These are phyloP conservation scores for Rubroshorea leprosula DNA, from an alignment of 345 rosid genomes.

Conservation along the genomic window DNA sequence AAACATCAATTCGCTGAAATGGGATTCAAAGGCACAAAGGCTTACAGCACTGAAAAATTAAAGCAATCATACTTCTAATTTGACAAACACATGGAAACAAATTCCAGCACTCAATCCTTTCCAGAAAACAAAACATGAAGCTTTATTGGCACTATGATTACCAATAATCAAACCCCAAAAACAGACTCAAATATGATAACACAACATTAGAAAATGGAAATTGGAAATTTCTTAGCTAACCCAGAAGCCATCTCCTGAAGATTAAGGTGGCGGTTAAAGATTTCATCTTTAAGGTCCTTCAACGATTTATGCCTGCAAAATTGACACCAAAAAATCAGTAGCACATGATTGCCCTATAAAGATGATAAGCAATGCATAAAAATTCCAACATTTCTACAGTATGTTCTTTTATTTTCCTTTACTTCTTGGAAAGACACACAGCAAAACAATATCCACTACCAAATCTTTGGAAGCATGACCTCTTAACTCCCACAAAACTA, in stretches of 20 bases:
- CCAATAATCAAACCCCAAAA: not conserved
- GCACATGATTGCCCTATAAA: slow-evolving; percentile 1
- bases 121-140: not conserved
- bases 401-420: no score
- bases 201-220: not conserved
- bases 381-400: not conserved
- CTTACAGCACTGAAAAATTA: not conserved
- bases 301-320: slow-evolving; percentile 68
- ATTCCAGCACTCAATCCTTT: not conserved
- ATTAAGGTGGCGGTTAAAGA: slow-evolving; percentile 59
- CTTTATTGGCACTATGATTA: no score
- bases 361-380: not conserved
- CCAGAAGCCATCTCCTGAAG: slow-evolving; percentile 80
- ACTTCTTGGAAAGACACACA: no score
- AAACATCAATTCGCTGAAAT: slow-evolving; percentile 11
- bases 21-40: not conserved
- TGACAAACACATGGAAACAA: not conserved
- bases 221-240: slow-evolving; percentile 27
- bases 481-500: no score
- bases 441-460: no score
- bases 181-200: not conserved
- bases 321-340: not conserved
- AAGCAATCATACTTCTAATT: not conserved
- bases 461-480: no score
- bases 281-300: slow-evolving; percentile 82